Conservation (phyloP, 1,139 yeast species). For the Suhomyces atakaporum region DNA sequence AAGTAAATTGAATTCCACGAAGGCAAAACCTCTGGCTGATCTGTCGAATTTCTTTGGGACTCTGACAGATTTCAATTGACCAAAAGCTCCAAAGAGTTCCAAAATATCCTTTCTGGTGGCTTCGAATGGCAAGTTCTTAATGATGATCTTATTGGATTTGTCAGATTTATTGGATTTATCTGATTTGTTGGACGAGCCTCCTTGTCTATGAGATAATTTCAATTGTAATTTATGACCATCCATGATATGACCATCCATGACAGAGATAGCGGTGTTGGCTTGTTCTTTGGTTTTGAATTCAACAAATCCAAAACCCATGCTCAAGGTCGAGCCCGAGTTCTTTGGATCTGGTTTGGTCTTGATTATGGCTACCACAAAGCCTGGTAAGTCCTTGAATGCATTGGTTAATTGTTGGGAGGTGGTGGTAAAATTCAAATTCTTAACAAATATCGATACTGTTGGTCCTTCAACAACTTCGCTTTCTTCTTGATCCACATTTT, state of each 20-base stretch:
- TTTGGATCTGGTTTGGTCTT: conserved; percentile 89
- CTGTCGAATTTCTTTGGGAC: conserved; percentile 96
- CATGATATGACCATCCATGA: conserved; percentile 74
- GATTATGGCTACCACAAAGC: conserved; percentile 80
- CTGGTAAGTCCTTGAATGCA: conserved; percentile 69
- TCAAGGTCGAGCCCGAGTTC: conserved; percentile 59
- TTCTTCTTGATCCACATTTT: conserved; percentile 35
- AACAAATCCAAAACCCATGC: conserved; percentile 98
- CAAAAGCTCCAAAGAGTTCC: conserved; percentile 90
- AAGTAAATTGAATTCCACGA: conserved; percentile 84
- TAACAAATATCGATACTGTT: conserved; percentile 83
- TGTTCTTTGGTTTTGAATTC: conserved; percentile 80
- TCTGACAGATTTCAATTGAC: conserved; percentile 90
- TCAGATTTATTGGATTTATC: conserved; percentile 36
- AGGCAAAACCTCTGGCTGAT: conserved; percentile 96
- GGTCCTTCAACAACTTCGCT: conserved; percentile 56
- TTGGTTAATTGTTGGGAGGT: conserved; percentile 57
- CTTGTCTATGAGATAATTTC: conserved; percentile 79
- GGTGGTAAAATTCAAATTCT: conserved; percentile 88
- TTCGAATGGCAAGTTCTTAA: conserved; percentile 96
- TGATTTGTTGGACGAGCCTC: conserved; percentile 21
- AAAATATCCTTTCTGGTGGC: conserved; percentile 89
- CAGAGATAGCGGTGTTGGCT: conserved; percentile 73
- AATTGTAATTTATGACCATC: conserved; percentile 91
- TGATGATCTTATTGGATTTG: conserved; percentile 72